Conservation (phyloP, 441 rosid genomes). For the Syzygium syzygioides region DNA sequence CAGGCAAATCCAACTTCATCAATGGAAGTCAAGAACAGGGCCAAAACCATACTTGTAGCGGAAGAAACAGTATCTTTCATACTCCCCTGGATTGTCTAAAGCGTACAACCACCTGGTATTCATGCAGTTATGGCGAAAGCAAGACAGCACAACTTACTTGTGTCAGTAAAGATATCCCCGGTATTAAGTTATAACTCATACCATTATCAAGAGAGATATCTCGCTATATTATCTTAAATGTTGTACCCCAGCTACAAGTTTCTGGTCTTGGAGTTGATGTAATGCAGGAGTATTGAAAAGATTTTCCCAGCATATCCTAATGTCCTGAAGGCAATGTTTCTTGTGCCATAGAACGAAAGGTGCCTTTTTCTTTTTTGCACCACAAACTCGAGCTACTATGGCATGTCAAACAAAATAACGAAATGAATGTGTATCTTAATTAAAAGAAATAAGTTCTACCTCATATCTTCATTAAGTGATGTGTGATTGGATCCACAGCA, state of each 20-base stretch:
- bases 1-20: background rate
- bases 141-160: background rate
- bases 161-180: background rate
- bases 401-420: too few species aligned
- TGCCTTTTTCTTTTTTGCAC: background rate
- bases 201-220: too few species aligned
- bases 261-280: background rate
- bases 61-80: background rate
- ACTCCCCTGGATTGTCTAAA: fast-evolving
- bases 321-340: background rate
- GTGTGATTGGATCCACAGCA: background rate
- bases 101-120: constrained; percentile 32
- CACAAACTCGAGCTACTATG: background rate
- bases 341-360: background rate
- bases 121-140: background rate
- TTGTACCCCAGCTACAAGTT: background rate
- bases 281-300: background rate
- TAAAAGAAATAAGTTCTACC: background rate
- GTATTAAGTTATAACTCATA: too few species aligned
- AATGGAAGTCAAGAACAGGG: background rate
- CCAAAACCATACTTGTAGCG: background rate
- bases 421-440: background rate
- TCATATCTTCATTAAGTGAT: background rate
- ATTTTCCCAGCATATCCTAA: background rate
- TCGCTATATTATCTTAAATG: background rate